Base-by-base conservation (phyloP, 805 yeast species). In the Scheffersomyces amazonensis region DNA sequence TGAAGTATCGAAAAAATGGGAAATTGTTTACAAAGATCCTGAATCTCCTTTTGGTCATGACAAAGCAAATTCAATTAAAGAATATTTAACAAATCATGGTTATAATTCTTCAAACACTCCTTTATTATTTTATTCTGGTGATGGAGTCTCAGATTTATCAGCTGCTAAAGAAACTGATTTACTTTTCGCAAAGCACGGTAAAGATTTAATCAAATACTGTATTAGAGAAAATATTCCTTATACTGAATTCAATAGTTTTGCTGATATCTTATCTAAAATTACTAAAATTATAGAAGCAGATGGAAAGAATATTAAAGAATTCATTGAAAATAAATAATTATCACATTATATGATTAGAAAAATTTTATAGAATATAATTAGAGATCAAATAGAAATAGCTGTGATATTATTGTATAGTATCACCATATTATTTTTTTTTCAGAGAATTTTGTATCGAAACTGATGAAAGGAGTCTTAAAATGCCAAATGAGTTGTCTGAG, bases 141-240 rank as follows among this genome's bases (percentile, higher is more conserved):
- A 93, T 60, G 99, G 99, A 47, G 96, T 93, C 22, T 83, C 95
- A 32, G 99, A 93, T 62, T 71, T 93, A 50, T 79, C 88, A 41
- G 99, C 99, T 17, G 97, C 98, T 17, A 83, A 85, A 56, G 96
- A 93, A 62, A 89, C 99, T 29, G 91, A 93, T 61, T 71, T 91
- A 49, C 68, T 93, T 48, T 93, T 91, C 63, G 99, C 99, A 32
- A 91, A 89, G 67, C 79, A 80, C 47, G 99, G 97, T 35, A 80
- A 84, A 53, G 98, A 93, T 58, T 75, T 93, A 50, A 83, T 91
- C 49, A 82, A 81, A 28, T 91, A 80, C 67, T 93, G 98, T 66
- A 75, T 74, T 49, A 69, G 81, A 33, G 91, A 89, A 58, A 69
- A 76, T 24, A 85, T 93, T 47, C 95, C 96, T 15, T 91, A 81